A percentile compares a stretch with the other conserved stretches of the same genome.
Conservation (phyloP, 2,329 filamentous ascomycete genomes). For the Ophiostoma pallidulum region DNA sequence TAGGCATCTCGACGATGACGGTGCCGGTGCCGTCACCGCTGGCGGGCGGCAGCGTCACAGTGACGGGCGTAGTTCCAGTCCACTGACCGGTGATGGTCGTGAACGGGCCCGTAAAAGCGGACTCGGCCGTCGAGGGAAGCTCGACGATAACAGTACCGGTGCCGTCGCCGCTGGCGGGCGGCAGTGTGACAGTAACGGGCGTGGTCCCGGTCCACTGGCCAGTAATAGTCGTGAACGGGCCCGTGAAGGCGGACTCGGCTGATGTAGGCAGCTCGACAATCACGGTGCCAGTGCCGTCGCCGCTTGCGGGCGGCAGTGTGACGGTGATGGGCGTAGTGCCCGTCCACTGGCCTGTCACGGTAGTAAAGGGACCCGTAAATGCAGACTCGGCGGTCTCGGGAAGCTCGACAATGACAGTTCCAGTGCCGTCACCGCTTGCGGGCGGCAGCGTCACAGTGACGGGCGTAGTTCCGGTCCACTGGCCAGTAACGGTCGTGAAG, state of each 20-base stretch:
- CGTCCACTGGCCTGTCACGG: constrained; percentile 10
- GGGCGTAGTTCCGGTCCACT: constrained; percentile 11
- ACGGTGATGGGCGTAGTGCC: constrained; percentile 8
- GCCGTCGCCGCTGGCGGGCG: too few species aligned
- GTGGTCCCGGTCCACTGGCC: constrained; percentile 3
- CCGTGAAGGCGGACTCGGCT: neutral
- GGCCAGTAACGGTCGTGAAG: constrained; percentile 16
- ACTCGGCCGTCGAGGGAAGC: too few species aligned
- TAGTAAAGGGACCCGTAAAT: constrained; percentile 11
- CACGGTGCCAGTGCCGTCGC: constrained; percentile 11
- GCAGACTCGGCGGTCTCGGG: neutral
- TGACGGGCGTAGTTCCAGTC: constrained; percentile 12
- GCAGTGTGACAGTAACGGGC: too few species aligned
- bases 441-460: constrained; percentile 14
- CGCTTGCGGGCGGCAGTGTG: constrained; percentile 10
- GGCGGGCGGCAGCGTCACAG: constrained; percentile 11
- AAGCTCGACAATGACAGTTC: constrained; percentile 14
- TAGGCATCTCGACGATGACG: neutral
- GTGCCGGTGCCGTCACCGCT: neutral
- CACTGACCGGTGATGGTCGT: constrained; percentile 16
- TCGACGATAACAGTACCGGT: too few species aligned
- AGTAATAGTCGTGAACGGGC: too few species aligned
- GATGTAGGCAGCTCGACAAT: constrained; percentile 9
- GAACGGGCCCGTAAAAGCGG: constrained; percentile 15
- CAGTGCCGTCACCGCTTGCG: constrained; percentile 4